Base-by-base conservation (phyloP, 345 rosid species). In the Cardiospermum halicacabum region DNA sequence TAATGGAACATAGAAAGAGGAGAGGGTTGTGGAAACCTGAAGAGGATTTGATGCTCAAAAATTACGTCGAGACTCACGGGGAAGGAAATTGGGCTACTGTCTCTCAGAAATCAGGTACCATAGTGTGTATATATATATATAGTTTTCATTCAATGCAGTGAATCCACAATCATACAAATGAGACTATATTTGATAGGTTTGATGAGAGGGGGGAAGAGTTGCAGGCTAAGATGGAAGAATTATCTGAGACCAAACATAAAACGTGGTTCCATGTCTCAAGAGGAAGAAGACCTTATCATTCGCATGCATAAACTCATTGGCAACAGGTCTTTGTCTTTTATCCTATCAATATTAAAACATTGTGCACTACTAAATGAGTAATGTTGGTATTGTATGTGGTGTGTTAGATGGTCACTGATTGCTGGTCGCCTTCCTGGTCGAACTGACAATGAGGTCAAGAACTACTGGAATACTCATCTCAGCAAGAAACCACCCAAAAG, bases 381-480 rank as follows among this genome's bases (percentile, higher is more conserved):
- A n/a, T n/a, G n/a, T n/a, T n/a, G n/a, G n/a, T n/a, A n/a, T n/a
- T n/a, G n/a, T n/a, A n/a, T n/a, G n/a, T 22, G 9, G 36, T 27
- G 12, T 47, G 54, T 47, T 30, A 89, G 97, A 60, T 90, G 92
- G 97, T 84, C 97, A 15, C 73, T 90, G 51, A 90, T 90, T 2
- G 95, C 95, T 0, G 92, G 97, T 36, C 81, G 95, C 16, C 87
- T 88, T 64, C 97, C 97, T 0, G 97, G 97, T 69, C 82, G 97
- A 42, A 91, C 95, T 7, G 97, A 91, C 57, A 91, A 91, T 28
- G 97, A 91, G 62, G 89, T 88, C 69, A 88, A 91, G 74, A 91
- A 91, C 86, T 88, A 88, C 65, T 91, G 95, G 97, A 88, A 91
- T 80, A 88, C 97, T 39, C 92, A 88, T 91, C 74, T 88, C 78